Percentiles rank a stretch among this genome's conserved stretches.
phyloP scores from a whole-genome alignment of 2,329 filamentous ascomycete species.

The Amesomyces nigricolor region DNA sequence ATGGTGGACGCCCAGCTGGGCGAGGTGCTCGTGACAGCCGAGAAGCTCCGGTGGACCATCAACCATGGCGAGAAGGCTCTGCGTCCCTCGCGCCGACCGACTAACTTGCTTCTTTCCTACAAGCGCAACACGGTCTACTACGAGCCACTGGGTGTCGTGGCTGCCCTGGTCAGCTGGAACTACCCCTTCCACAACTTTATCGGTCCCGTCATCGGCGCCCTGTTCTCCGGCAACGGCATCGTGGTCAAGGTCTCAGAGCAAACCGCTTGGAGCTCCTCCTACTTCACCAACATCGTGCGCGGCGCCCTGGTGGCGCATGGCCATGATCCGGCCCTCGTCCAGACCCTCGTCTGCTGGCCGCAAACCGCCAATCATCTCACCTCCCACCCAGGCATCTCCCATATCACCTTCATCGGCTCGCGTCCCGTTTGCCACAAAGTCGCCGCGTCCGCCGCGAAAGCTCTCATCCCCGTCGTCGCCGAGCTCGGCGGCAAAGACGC shows the following conservation, averaged over 20 bases:
- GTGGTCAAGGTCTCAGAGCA: constrained; percentile 93
- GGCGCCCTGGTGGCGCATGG: constrained; percentile 77
- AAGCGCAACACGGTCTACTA: constrained; percentile 88
- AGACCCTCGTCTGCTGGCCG: constrained; percentile 84
- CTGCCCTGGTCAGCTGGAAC: constrained; percentile 94
- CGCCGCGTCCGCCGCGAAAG: constrained; percentile 75
- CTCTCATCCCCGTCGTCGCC: constrained; percentile 80
- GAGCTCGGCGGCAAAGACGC: constrained; percentile 96
- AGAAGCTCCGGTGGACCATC: constrained; percentile 94
- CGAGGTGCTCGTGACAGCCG: constrained; percentile 87
- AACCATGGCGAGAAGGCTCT: constrained; percentile 81
- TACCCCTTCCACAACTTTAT: constrained; percentile 95
- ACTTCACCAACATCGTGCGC: constrained; percentile 74
- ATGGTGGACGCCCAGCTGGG: constrained; percentile 90
- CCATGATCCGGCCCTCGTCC: constrained; percentile 73
- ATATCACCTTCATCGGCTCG: constrained; percentile 95
- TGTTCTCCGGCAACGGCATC: constrained; percentile 88
- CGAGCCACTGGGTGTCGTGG: constrained; percentile 88
- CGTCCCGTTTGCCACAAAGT: constrained; percentile 82
- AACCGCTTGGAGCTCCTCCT: constrained; percentile 84
- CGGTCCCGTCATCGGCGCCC: constrained; percentile 79
- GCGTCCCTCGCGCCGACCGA: constrained; percentile 65
- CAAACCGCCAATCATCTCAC: constrained; percentile 74
- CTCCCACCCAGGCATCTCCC: constrained; percentile 74
- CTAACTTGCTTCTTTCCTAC: constrained; percentile 90